A percentile compares a stretch with the other conserved stretches of the same genome.
Evolutionary conservation across 2,329 filamentous ascomycete genomes (phyloP).

Genomic region (Cryoendolithus antarcticus): DNA sequence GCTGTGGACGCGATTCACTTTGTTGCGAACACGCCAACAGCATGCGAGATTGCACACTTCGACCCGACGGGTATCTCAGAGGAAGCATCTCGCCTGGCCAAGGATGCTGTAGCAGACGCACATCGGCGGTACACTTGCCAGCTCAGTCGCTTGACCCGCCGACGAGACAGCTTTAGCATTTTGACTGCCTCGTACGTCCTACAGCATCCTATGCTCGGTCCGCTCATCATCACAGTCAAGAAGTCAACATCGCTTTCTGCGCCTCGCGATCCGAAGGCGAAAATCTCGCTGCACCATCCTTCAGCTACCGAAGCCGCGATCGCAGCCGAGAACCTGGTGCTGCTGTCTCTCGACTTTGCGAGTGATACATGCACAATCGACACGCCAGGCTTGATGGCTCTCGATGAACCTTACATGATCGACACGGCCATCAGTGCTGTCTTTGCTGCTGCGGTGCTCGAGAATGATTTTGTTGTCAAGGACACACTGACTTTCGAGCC

Average conservation of each 20-base stretch:
- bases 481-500: slow-evolving; percentile 20
- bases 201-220: slow-evolving; percentile 33
- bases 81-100: slow-evolving; percentile 47
- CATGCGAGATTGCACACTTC: slow-evolving; percentile 46
- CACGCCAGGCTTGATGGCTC: slow-evolving; percentile 28
- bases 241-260: slow-evolving; percentile 19
- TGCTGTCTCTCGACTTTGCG: slow-evolving; percentile 34
- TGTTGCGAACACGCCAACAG: slow-evolving; percentile 33
- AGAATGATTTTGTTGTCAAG: slow-evolving; percentile 21
- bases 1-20: slow-evolving; percentile 34
- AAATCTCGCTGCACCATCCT: slow-evolving; percentile 26
- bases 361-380: slow-evolving; percentile 32
- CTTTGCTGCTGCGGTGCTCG: slow-evolving; percentile 33
- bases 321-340: slow-evolving; percentile 26
- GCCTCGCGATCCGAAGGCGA: slow-evolving; percentile 12
- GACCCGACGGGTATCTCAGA: slow-evolving; percentile 55
- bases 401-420: slow-evolving; percentile 34
- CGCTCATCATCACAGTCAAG: slow-evolving; percentile 29
- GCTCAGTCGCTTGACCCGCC: slow-evolving; percentile 48
- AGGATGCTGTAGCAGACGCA: slow-evolving; percentile 43
- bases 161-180: slow-evolving; percentile 14
- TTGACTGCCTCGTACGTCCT: slow-evolving; percentile 30
- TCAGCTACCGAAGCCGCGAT: slow-evolving; percentile 28
- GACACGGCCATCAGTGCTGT: slow-evolving; percentile 32
- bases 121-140: slow-evolving; percentile 58